Evolutionary conservation across 1,284 basidiomycete species (phyloP).

Genomic region (Cutaneotrichosporon sp.): DNA sequence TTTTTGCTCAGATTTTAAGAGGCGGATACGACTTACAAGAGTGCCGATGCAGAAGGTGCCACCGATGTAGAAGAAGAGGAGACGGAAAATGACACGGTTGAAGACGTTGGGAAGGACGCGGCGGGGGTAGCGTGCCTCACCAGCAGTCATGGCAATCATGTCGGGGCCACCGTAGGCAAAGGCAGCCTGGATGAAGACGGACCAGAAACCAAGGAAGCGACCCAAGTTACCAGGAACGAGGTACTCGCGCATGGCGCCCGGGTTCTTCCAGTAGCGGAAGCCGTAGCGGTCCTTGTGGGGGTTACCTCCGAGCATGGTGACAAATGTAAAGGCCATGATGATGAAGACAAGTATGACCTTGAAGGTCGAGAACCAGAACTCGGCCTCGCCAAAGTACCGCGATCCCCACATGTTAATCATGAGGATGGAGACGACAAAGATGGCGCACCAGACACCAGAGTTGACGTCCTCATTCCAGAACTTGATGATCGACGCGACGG

Average conservation of each 20-base stretch:
- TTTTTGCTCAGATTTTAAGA: neutral
- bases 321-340: constrained; percentile 62
- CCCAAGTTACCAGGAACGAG: constrained; percentile 16
- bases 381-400: constrained; percentile 21
- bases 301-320: constrained; percentile 70
- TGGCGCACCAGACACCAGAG: constrained; percentile 16
- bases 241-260: constrained; percentile 29
- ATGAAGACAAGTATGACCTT: constrained; percentile 23
- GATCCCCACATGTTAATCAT: constrained; percentile 23
- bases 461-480: constrained; percentile 20
- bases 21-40: constrained; percentile 21
- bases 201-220: constrained; percentile 63
- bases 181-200: constrained; percentile 56
- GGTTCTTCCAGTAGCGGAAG: constrained; percentile 61
- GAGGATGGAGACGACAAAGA: constrained; percentile 12
- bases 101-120: constrained; percentile 70
- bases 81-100: constrained; percentile 65
- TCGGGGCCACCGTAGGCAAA: constrained; percentile 47
- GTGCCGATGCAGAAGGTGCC: constrained; percentile 58
- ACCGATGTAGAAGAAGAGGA: constrained; percentile 54
- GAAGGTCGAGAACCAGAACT: constrained; percentile 27
- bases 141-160: constrained; percentile 52
- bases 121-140: constrained; percentile 61
- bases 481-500: constrained; percentile 17
- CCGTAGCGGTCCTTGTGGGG: constrained; percentile 58